A percentile compares a stretch with the other conserved stretches of the same genome.
These are phyloP conservation scores for Neofusicoccum umdonicola DNA, from an alignment of 2,329 filamentous ascomycete species.

Conservation along the genomic window DNA sequence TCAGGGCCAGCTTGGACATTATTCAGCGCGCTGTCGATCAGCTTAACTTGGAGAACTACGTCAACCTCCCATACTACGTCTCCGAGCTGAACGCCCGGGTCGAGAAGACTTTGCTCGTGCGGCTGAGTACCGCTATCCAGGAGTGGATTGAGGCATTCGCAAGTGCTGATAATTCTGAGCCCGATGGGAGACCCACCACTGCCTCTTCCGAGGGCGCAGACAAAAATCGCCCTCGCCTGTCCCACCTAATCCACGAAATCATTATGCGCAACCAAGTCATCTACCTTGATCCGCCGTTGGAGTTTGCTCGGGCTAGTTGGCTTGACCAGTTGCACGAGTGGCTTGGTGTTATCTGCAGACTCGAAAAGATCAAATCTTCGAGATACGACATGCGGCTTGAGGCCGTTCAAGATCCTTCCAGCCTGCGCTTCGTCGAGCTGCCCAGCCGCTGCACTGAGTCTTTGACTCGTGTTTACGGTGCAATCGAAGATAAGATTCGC, in stretches of 20 bases:
- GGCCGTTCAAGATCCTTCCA: slow-evolving; percentile 56
- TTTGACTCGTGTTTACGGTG: slow-evolving; percentile 75
- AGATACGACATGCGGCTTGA: slow-evolving; percentile 85
- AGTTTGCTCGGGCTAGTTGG: slow-evolving; percentile 91
- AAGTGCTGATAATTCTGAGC: slow-evolving; percentile 39
- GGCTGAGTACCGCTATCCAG: slow-evolving; percentile 78
- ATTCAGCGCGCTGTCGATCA: slow-evolving; percentile 95
- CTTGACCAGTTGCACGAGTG: slow-evolving; percentile 88
- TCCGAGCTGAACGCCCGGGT: slow-evolving; percentile 81
- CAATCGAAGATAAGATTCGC: slow-evolving; percentile 77
- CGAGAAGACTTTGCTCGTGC: slow-evolving; percentile 73
- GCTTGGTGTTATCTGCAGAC: slow-evolving; percentile 87
- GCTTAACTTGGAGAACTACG: slow-evolving; percentile 92
- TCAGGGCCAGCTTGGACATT: slow-evolving; percentile 75
- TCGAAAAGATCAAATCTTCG: slow-evolving; percentile 91
- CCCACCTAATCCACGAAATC: slow-evolving; percentile 79
- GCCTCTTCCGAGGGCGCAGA: slow-evolving; percentile 34
- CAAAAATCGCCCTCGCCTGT: slow-evolving; percentile 59
- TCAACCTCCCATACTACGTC: slow-evolving; percentile 91
- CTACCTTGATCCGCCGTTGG: slow-evolving; percentile 88
- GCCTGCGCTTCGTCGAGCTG: slow-evolving; percentile 78
- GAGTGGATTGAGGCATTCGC: slow-evolving; percentile 88
- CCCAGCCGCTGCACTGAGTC: slow-evolving; percentile 78
- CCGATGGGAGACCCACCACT: slow-evolving; percentile 49
- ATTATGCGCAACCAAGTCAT: slow-evolving; percentile 98